Evolutionary conservation across 2,329 filamentous ascomycete species (phyloP), one percentile per base, ranked within the genome.

Genomic region (Nothomitra cinnamomea): DNA sequence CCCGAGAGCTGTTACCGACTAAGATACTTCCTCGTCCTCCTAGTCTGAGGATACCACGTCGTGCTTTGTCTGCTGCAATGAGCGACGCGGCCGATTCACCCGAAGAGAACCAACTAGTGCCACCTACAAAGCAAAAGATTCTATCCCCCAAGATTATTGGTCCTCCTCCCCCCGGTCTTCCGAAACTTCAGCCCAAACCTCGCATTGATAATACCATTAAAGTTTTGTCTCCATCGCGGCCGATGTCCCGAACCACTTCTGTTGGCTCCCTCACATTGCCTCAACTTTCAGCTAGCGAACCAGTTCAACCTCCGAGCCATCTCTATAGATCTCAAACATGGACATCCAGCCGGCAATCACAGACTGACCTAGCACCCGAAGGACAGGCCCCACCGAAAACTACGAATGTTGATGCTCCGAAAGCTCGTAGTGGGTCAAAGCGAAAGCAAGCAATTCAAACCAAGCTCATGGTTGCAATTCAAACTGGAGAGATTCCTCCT

Each of bases 401-500:
- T 69, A 63, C 65, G 63, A 2, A 63, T 63, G n/a, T 68, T 38
- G 51, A 60, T 53, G 28, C 53, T 52, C 49, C 50, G 57, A 56
- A 57, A 25, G 60, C 61, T 54, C 66, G 72, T 54, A 73, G 69
- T 62, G 74, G 66, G 59, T 72, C 66, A 72, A 82, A 74, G 77
- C 84, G 74, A 74, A 83, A 70, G 66, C 85, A 85, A 58, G 69
- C 75, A 54, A 78, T 82, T 50, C 71, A 76, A 58, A 71, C 75
- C 22, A 72, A 72, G 51, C 64, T 82, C 21, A 70, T 77, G 42
- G 65, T 69, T 54, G 73, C 76, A 21, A 81, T 96, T 53, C 75
- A 75, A n/a, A 79, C 80, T 53, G 92, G 92, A 3, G 78, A 88
- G 58, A 83, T 89, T 73, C 92, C 92, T 0, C 83, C 84, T 1